Evolutionary conservation across 441 rosid genomes (phyloP).

Genomic region (Populus hybrid): DNA sequence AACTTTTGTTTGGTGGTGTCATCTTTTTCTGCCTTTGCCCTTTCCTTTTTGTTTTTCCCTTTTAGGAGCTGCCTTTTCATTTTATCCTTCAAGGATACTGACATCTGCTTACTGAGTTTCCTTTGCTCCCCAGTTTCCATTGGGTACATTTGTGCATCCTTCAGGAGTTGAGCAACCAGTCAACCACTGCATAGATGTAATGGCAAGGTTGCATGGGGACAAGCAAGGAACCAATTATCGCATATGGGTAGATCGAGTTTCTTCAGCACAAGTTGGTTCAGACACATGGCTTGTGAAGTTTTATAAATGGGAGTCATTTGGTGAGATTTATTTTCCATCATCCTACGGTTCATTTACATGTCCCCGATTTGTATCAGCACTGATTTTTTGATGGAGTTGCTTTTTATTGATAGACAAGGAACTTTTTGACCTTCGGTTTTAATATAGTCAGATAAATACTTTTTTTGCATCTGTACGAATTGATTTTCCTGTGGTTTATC

Average conservation of each 20-base stretch:
- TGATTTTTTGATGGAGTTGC: not conserved
- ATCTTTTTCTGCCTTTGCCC: constrained; percentile 22
- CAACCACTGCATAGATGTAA: constrained; percentile 38
- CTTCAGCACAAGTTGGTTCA: constrained; percentile 44
- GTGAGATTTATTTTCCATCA: constrained; percentile 33
- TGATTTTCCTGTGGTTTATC: not conserved
- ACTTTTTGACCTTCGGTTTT: too few relatives aligned
- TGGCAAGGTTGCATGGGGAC: constrained; percentile 57
- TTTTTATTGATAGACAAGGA: not conserved
- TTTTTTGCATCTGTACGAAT: not conserved
- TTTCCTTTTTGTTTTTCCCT: not conserved
- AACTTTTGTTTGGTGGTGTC: not conserved
- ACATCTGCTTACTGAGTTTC: not conserved
- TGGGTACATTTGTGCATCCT: constrained; percentile 58
- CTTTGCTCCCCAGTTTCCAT: constrained; percentile 29
- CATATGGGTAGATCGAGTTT: constrained; percentile 76
- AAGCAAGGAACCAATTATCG: constrained; percentile 56
- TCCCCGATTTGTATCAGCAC: not conserved
- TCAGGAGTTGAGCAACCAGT: constrained; percentile 61
- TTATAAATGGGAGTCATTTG: constrained; percentile 66
- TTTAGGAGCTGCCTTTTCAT: not conserved
- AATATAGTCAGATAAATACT: not conserved
- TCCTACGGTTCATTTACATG: too few relatives aligned
- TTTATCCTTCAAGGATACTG: not conserved
- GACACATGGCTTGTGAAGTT: constrained; percentile 65